These are phyloP conservation scores for Entomortierella beljakovae DNA, from an alignment of 192 early-diverging fungal species.

Conservation along the genomic window DNA sequence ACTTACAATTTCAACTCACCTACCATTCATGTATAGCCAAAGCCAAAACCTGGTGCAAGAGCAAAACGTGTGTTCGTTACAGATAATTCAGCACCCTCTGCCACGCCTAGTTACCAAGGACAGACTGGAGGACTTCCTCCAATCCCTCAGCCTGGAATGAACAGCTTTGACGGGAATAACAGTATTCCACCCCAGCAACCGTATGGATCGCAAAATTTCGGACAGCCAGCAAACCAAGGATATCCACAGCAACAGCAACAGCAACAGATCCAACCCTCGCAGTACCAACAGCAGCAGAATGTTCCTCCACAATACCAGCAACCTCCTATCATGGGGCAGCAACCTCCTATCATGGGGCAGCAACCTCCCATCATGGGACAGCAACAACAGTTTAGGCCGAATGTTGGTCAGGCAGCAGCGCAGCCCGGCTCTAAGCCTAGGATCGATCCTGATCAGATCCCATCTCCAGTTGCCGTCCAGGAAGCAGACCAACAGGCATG, in stretches of 20 bases:
- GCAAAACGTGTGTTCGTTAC: slow-evolving; percentile 42
- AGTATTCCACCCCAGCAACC: slow-evolving; percentile 21
- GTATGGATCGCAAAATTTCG: slow-evolving; percentile 36
- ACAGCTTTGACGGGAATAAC: slow-evolving; percentile 14
- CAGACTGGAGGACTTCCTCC: slow-evolving; percentile 25
- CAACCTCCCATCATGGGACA: slow-evolving; percentile 42
- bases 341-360: slow-evolving; percentile 50
- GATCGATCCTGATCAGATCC: slow-evolving; percentile 97
- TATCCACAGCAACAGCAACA: slow-evolving; percentile 46
- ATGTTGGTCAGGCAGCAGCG: slow-evolving; percentile 26
- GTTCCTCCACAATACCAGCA: slow-evolving; percentile 29
- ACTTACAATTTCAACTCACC: background rate
- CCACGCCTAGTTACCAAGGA: slow-evolving; percentile 23
- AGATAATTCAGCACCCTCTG: slow-evolving; percentile 21
- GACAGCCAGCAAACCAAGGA: slow-evolving; percentile 26
- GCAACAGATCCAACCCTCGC: slow-evolving; percentile 23
- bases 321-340: slow-evolving; percentile 43
- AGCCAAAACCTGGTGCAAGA: slow-evolving; percentile 42
- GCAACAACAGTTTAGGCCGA: slow-evolving; percentile 37
- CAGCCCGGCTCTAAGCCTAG: slow-evolving; percentile 63
- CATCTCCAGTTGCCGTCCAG: slow-evolving; percentile 88
- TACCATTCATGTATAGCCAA: slow-evolving; percentile 9
- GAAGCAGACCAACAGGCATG: slow-evolving; percentile 82
- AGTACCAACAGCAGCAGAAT: slow-evolving; percentile 32
- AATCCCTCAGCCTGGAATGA: slow-evolving; percentile 23